Percentiles rank a stretch among this genome's conserved stretches.
Conservation (phyloP, 495 filamentous ascomycete genomes). For the Glonium stellatum region DNA sequence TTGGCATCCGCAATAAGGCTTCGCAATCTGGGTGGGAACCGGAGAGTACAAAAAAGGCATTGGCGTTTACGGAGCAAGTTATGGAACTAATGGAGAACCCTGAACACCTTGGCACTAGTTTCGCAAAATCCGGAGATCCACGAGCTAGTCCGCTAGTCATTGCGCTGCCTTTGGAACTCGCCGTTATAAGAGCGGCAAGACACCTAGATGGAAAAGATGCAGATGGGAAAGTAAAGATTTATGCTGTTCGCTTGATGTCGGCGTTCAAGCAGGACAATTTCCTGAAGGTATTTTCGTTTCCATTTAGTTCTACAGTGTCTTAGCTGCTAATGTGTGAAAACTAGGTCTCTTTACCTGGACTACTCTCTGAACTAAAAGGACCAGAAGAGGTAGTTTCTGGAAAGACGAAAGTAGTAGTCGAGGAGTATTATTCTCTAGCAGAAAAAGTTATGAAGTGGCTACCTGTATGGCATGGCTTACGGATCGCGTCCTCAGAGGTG, state of each 20-base stretch:
- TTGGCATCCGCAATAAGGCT: constrained; percentile 25
- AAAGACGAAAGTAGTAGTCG: too few relatives aligned
- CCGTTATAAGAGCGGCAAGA: constrained; percentile 30
- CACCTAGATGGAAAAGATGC: constrained; percentile 30
- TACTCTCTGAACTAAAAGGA: background rate
- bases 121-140: constrained; percentile 21
- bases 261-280: constrained; percentile 11
- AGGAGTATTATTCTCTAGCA: background rate
- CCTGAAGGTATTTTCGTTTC: background rate
- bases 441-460: background rate
- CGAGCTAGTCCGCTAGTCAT: constrained; percentile 31
- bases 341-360: background rate
- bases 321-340: background rate
- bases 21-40: constrained; percentile 22
- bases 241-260: constrained; percentile 32
- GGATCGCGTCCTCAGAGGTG: constrained; percentile 1
- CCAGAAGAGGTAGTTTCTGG: too few relatives aligned
- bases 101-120: constrained; percentile 26
- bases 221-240: constrained; percentile 36
- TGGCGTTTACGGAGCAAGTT: constrained; percentile 32
- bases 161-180: constrained; percentile 34
- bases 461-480: constrained; percentile 14
- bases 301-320: background rate
- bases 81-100: constrained; percentile 32
- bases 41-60: constrained; percentile 25